phyloP scores from a whole-genome alignment of 2,329 filamentous ascomycete species.

The Pseudohalonectria lignicola region DNA sequence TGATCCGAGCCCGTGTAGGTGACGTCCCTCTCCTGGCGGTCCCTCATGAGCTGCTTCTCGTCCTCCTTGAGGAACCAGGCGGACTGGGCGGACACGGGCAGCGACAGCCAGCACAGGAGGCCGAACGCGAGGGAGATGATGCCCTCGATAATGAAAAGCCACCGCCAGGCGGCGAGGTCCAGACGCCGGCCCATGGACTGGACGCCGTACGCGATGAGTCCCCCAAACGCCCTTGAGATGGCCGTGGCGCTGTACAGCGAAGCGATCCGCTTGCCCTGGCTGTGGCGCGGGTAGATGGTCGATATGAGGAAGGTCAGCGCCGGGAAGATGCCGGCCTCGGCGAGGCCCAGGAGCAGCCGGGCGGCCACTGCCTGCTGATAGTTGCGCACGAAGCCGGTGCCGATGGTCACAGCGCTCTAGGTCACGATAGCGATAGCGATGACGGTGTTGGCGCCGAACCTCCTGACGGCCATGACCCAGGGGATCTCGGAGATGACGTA shows the following conservation, averaged over 20 bases:
- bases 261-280: conserved; percentile 14
- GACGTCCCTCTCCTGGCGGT: background rate
- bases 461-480: conserved; percentile 6
- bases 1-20: background rate
- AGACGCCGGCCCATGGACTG: conserved; percentile 26
- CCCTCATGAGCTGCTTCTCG: background rate
- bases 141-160: background rate
- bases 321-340: conserved; percentile 16
- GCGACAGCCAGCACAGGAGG: conserved; percentile 2
- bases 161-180: conserved; percentile 11
- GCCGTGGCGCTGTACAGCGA: conserved; percentile 12
- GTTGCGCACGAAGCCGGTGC: conserved; percentile 5
- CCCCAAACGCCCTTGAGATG: conserved; percentile 12
- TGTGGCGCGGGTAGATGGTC: conserved; percentile 17
- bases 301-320: conserved; percentile 15
- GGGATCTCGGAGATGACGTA: conserved; percentile 6
- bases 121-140: conserved; percentile 1
- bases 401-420: background rate
- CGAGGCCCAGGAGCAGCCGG: conserved; percentile 6
- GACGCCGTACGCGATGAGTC: conserved; percentile 7
- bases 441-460: conserved; percentile 5
- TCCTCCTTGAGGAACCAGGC: background rate
- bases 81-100: background rate
- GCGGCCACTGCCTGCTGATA: conserved; percentile 5
- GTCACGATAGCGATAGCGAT: background rate